Evolutionary conservation across 1,139 yeast species (phyloP).

Genomic region (Kodamaea fungicola): DNA sequence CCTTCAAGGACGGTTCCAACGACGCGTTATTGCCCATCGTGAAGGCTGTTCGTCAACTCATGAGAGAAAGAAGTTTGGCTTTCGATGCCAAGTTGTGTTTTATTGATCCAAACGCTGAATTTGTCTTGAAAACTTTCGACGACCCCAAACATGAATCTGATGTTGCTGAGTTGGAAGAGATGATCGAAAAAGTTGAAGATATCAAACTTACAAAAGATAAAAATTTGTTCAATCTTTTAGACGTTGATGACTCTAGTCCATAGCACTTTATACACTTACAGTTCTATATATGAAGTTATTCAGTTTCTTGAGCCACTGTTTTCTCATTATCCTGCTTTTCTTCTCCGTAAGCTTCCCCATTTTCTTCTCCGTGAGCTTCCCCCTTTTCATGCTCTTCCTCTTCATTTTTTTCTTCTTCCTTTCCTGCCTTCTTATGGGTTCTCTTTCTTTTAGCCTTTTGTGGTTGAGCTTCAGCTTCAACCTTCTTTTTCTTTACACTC

Average conservation of each 20-base stretch:
- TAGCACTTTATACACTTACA: too few relatives aligned
- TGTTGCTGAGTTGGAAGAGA: not conserved
- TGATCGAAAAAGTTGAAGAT: too few relatives aligned
- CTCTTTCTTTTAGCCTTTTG: conserved; percentile 28
- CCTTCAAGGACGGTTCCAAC: conserved; percentile 25
- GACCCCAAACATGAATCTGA: not conserved
- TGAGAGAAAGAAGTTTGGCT: conserved; percentile 43
- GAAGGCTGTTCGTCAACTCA: conserved; percentile 26
- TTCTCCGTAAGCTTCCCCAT: too few relatives aligned
- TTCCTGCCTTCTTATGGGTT: conserved; percentile 23
- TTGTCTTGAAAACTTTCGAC: conserved; percentile 32
- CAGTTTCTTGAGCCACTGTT: too few relatives aligned
- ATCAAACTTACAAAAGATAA: too few relatives aligned
- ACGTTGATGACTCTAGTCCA: too few relatives aligned
- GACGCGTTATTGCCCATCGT: conserved; percentile 29
- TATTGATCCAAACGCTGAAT: conserved; percentile 31
- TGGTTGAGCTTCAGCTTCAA: conserved; percentile 11
- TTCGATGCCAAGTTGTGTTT: conserved; percentile 47
- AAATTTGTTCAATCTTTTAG: too few relatives aligned
- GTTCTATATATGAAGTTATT: too few relatives aligned
- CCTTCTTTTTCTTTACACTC: conserved; percentile 70
- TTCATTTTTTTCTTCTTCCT: conserved; percentile 12
- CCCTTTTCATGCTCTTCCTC: not conserved
- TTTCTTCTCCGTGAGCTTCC: too few relatives aligned
- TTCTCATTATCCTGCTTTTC: too few relatives aligned